These are phyloP conservation scores for Beta corolliflora DNA, from an alignment of 179 eudicot genomes.

Conservation along the genomic window DNA sequence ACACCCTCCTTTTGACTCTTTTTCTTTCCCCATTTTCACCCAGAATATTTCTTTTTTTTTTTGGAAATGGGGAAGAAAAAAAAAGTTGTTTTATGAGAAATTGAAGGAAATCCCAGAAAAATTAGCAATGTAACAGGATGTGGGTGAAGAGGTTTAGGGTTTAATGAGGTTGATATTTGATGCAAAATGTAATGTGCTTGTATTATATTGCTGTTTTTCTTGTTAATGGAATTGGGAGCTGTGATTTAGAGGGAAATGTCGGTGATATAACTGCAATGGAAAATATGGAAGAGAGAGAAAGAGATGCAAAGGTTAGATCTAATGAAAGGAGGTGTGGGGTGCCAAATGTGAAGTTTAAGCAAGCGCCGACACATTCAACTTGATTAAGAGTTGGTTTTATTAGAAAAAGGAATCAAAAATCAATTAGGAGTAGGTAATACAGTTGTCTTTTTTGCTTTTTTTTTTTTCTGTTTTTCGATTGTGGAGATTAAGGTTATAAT, in stretches of 20 bases:
- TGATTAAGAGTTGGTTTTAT: too few relatives aligned
- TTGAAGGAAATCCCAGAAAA: too few relatives aligned
- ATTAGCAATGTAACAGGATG: not conserved
- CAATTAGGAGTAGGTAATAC: not conserved
- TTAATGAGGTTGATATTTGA: not conserved
- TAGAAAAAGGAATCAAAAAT: not conserved
- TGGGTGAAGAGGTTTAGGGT: constrained; percentile 4
- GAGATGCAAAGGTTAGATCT: constrained; percentile 10
- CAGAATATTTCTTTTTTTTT: not conserved
- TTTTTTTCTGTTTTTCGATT: not conserved
- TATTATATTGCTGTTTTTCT: not conserved
- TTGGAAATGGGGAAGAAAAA: not conserved
- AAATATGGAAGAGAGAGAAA: not conserved
- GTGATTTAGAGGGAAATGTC: constrained; percentile 13
- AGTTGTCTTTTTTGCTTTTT: not conserved
- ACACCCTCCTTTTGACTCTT: constrained; percentile 37
- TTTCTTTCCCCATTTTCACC: constrained; percentile 33
- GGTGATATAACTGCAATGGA: not conserved
- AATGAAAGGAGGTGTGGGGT: not conserved
- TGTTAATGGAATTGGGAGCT: constrained; percentile 10
- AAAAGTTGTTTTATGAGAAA: not conserved
- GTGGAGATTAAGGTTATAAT: too few relatives aligned
- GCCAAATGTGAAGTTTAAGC: constrained; percentile 24
- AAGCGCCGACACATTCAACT: constrained; percentile 26
- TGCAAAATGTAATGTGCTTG: not conserved